Percentiles rank a stretch among this genome's conserved stretches.
phyloP scores from a whole-genome alignment of 345 rosid species.

The Gossypium turneri region DNA sequence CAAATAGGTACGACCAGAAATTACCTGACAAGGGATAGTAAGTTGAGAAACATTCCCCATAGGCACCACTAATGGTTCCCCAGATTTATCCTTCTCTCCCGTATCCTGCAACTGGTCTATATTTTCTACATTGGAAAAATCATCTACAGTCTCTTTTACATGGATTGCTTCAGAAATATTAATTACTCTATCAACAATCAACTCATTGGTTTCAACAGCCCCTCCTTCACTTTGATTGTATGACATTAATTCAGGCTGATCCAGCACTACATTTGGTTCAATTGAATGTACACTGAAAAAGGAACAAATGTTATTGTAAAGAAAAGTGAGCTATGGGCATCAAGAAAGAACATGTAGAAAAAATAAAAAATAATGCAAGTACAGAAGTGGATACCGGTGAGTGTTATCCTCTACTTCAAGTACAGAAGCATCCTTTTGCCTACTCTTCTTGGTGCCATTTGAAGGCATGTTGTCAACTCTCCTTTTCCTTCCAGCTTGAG shows the following conservation, averaged over 20 bases:
- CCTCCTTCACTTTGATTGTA: slow-evolving; percentile 25
- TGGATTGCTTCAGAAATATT: slow-evolving; percentile 42
- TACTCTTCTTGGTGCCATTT: slow-evolving; percentile 52
- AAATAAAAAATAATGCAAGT: neutral
- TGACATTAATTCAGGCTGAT: slow-evolving; percentile 37
- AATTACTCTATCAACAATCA: slow-evolving; percentile 40
- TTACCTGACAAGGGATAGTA: slow-evolving; percentile 26
- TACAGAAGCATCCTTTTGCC: slow-evolving; percentile 32
- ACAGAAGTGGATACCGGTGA: slow-evolving; percentile 33
- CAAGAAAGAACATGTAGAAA: slow-evolving; percentile 1
- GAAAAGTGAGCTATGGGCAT: neutral
- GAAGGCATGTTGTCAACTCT: slow-evolving; percentile 30
- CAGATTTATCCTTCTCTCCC: slow-evolving; percentile 2
- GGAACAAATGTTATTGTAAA: slow-evolving; percentile 5
- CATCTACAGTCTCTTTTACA: slow-evolving; percentile 31
- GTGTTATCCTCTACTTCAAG: slow-evolving; percentile 33
- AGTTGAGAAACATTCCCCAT: slow-evolving; percentile 14
- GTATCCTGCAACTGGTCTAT: slow-evolving; percentile 10
- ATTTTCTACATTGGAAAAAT: slow-evolving; percentile 4
- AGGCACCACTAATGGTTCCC: slow-evolving; percentile 10
- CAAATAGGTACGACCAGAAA: neutral
- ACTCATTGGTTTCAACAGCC: slow-evolving; percentile 30
- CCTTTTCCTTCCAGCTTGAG: slow-evolving; percentile 57
- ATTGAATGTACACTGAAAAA: slow-evolving; percentile 31
- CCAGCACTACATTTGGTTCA: slow-evolving; percentile 32